A percentile compares a stretch with the other conserved stretches of the same genome.
These are phyloP conservation scores for Mycena albidolilacea DNA, from an alignment of 768 basidiomycete species.

Conservation along the genomic window DNA sequence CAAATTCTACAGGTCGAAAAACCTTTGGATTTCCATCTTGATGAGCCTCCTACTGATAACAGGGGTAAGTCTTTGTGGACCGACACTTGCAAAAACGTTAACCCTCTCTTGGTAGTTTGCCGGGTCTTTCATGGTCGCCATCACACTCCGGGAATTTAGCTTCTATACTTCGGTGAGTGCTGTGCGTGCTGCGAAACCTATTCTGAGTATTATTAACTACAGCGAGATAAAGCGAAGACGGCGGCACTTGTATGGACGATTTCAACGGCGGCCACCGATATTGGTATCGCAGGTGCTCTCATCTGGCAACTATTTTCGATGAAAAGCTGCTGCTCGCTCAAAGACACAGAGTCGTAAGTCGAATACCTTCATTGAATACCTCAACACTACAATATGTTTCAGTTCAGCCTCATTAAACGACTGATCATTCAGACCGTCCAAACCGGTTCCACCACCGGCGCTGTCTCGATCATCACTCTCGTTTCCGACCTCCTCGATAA, in stretches of 20 bases:
- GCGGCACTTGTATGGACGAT: background rate
- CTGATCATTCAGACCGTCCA: background rate
- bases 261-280: background rate
- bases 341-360: background rate
- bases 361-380: background rate
- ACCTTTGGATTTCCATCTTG: background rate
- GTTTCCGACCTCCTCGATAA: background rate
- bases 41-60: background rate
- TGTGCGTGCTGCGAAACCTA: background rate
- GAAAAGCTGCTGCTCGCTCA: background rate
- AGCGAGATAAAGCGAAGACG: background rate
- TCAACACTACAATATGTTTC: background rate
- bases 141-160: background rate
- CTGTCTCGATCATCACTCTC: background rate
- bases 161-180: background rate
- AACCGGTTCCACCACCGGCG: background rate
- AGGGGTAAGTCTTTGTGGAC: background rate
- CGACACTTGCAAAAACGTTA: background rate
- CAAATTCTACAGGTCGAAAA: background rate
- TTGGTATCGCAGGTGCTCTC: background rate
- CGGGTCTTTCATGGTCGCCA: background rate
- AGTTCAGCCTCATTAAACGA: background rate
- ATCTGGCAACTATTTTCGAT: background rate
- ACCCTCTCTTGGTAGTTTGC: background rate
- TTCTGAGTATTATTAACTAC: background rate